phyloP scores from a whole-genome alignment of 2,329 filamentous ascomycete species.

The Trichoderma sp. region DNA sequence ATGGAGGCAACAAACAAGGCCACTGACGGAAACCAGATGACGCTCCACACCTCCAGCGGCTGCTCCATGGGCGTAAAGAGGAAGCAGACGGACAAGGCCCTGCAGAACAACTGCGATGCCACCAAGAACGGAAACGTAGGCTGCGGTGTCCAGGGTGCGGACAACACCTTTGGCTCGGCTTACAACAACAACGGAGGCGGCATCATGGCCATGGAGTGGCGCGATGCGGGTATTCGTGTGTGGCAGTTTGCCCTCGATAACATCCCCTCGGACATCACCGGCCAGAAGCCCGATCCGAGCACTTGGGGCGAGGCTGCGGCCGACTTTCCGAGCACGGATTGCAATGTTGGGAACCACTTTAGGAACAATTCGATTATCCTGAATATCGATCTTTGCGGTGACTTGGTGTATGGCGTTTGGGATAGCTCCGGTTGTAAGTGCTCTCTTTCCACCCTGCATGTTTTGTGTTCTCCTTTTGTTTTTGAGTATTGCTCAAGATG shows the following conservation, averaged over 20 bases:
- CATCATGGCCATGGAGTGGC: constrained; percentile 59
- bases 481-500: background rate
- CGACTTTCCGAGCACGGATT: constrained; percentile 63
- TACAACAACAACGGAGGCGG: constrained; percentile 57
- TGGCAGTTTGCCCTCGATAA: constrained; percentile 55
- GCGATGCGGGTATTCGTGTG: constrained; percentile 57
- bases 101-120: constrained; percentile 49
- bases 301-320: constrained; percentile 60
- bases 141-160: constrained; percentile 49
- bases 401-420: constrained; percentile 49
- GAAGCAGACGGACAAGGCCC: constrained; percentile 46
- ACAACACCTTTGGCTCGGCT: constrained; percentile 46
- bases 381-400: constrained; percentile 64
- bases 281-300: constrained; percentile 54
- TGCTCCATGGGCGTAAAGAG: constrained; percentile 55
- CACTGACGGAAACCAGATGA: constrained; percentile 54
- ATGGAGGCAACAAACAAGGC: constrained; percentile 58
- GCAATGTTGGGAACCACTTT: constrained; percentile 58
- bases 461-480: background rate
- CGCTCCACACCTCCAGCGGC: constrained; percentile 53
- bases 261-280: constrained; percentile 52
- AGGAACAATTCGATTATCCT: constrained; percentile 62
- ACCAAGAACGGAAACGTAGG: constrained; percentile 52
- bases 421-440: constrained; percentile 44
- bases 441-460: background rate